Conservation (phyloP, 148 eudicot species). For the Rhododendron vialii region DNA sequence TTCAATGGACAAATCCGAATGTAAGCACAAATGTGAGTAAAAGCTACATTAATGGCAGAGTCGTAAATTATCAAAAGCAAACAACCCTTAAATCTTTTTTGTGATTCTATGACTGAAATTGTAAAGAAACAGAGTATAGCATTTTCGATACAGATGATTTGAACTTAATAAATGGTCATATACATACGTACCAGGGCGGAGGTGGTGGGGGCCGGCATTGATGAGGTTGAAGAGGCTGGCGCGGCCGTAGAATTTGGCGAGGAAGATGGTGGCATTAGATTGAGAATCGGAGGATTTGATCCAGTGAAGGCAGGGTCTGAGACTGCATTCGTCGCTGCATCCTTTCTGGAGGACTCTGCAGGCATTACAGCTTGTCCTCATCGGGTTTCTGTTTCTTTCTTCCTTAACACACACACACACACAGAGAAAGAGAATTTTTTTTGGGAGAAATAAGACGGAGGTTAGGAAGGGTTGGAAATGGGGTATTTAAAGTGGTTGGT, state of each 20-base stretch:
- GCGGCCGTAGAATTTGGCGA: constrained; percentile 61
- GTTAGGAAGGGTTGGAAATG: neutral
- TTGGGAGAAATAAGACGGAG: neutral
- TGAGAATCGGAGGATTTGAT: constrained; percentile 46
- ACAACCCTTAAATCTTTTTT: too few relatives aligned
- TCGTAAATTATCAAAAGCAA: too few relatives aligned
- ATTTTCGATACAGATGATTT: neutral
- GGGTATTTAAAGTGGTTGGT: neutral
- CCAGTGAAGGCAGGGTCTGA: constrained; percentile 53
- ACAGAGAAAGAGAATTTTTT: neutral
- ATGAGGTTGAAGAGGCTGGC: constrained; percentile 57
- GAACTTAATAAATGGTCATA: neutral
- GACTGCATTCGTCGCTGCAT: constrained; percentile 42
- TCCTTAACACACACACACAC: too few relatives aligned
- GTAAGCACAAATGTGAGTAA: too few relatives aligned
- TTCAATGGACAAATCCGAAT: too few relatives aligned
- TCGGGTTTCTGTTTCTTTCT: neutral
- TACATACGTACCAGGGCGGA: constrained; percentile 37
- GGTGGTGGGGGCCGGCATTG: constrained; percentile 41
- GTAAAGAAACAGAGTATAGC: neutral
- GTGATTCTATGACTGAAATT: neutral
- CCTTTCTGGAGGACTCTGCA: constrained; percentile 55
- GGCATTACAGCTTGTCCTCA: constrained; percentile 59
- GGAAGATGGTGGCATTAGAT: constrained; percentile 56
- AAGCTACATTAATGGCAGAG: too few relatives aligned